Base-by-base conservation (phyloP, 2,329 filamentous ascomycete species). In the Pseudocercospora ulei region DNA sequence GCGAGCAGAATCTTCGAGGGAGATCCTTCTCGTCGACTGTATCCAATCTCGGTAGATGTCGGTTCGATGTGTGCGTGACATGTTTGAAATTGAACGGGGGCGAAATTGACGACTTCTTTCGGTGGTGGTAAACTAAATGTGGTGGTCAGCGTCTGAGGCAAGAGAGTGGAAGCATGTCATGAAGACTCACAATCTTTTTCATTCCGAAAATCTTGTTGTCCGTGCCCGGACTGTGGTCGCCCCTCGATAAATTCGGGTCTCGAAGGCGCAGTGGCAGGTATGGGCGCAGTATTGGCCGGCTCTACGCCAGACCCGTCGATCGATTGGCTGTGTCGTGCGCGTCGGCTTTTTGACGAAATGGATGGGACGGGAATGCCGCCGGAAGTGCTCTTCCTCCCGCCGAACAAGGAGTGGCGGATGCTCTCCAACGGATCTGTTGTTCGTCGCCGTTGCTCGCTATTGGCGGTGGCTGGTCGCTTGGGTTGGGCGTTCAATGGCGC, bases 31-130 rank as follows among this genome's bases (percentile, higher is more conserved):
- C 65, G 37, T 68, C 65, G 7, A 69, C 62, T 20, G 65, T 66
- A 24, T 73, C 67, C 12, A 77, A 58, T 3, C 62, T 62, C 19
- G 69, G 65, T 39, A 76, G 66, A 39, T 77, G 69, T 14, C 68
- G 58, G 14, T 69, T 67, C 39, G 69, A 68, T 17, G 73, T 74
- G 52, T 78, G 74, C 22, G 72, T 73, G 36, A 79, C 58, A 51
- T 78, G 75, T 46, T 78, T 73, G 53, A 79, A 79, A 50, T 76
- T 72, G 56, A 75, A 79, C 1, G 75, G 75, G 40, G 68, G 68
- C 0, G 75, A 79, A 36, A 78, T 78, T 41, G 63, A 62, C 26
- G 59, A 60, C 54, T 71, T 72, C 37, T 50, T 55, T 7, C 55
- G 46, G 33, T 57, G 48, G 7, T 48, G 50, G 35, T 56, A 54